Evolutionary conservation across 768 basidiomycete species (phyloP).

Genomic region (Paxillus rubicundulus): DNA sequence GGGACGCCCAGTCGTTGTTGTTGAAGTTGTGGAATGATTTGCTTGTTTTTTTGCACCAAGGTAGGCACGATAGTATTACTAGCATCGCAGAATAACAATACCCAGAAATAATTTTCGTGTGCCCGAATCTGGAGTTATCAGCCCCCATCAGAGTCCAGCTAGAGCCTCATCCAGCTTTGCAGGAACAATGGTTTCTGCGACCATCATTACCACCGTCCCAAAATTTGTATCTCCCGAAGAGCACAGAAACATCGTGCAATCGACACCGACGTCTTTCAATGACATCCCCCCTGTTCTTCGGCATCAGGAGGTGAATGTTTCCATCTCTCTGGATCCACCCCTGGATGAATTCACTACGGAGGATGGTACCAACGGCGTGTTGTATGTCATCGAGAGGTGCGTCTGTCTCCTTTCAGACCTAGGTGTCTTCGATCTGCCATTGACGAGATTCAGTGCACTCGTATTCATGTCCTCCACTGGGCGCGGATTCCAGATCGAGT

Average conservation of each 20-base stretch:
- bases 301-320: slow-evolving; percentile 70
- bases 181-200: slow-evolving; percentile 19
- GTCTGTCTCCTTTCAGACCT: slow-evolving; percentile 12
- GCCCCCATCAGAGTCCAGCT: neutral
- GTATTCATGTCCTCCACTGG: slow-evolving; percentile 72
- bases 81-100: too few relatives aligned
- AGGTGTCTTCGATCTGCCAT: neutral
- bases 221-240: slow-evolving; percentile 58
- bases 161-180: neutral
- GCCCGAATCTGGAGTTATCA: neutral
- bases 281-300: slow-evolving; percentile 83
- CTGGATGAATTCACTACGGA: slow-evolving; percentile 54
- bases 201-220: slow-evolving; percentile 42
- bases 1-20: too few relatives aligned
- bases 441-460: slow-evolving; percentile 51
- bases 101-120: neutral
- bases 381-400: slow-evolving; percentile 88
- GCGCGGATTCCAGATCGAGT: slow-evolving; percentile 79
- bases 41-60: too few relatives aligned
- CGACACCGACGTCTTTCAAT: slow-evolving; percentile 80
- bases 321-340: slow-evolving; percentile 66
- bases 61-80: too few relatives aligned
- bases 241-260: slow-evolving; percentile 61
- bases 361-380: slow-evolving; percentile 56
- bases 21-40: too few relatives aligned